phyloP scores from a whole-genome alignment of 495 filamentous ascomycete genomes.

The Stereocaulon alpinum region DNA sequence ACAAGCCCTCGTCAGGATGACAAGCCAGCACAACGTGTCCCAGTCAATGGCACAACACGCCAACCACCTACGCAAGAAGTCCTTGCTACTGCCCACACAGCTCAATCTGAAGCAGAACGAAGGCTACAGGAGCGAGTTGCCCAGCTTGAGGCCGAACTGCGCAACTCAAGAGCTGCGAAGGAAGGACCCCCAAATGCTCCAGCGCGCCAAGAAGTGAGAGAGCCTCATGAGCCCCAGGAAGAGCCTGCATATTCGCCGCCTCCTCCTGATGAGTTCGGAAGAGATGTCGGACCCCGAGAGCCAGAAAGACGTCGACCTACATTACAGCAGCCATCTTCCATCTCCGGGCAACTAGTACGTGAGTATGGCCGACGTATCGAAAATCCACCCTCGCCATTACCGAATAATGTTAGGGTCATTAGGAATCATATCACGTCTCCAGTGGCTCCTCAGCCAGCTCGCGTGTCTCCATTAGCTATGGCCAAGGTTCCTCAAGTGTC shows the following conservation, averaged over 20 bases:
- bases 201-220: conserved; percentile 10
- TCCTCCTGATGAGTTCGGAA: conserved; percentile 23
- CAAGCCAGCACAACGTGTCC: neutral
- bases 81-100: neutral
- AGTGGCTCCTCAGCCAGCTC: conserved; percentile 69
- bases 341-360: conserved; percentile 14
- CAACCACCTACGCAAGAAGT: neutral
- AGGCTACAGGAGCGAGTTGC: conserved; percentile 16
- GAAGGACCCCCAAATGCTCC: neutral
- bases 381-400: conserved; percentile 10
- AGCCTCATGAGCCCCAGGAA: conserved; percentile 22
- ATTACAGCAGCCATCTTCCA: conserved; percentile 10
- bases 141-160: conserved; percentile 25
- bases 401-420: conserved; percentile 38
- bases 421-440: conserved; percentile 59
- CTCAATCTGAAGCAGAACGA: conserved; percentile 9
- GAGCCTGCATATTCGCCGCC: conserved; percentile 44
- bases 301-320: conserved; percentile 3
- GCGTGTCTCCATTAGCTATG: conserved; percentile 65
- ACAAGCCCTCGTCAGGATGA: conserved; percentile 5
- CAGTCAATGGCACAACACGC: neutral
- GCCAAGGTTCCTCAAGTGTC: conserved; percentile 47
- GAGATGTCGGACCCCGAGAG: conserved; percentile 15
- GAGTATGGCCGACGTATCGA: conserved; percentile 12
- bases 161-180: conserved; percentile 26